Evolutionary conservation across 805 yeast genomes (phyloP), one percentile per base, ranked within the genome.

Genomic region (Candida boidinii): DNA sequence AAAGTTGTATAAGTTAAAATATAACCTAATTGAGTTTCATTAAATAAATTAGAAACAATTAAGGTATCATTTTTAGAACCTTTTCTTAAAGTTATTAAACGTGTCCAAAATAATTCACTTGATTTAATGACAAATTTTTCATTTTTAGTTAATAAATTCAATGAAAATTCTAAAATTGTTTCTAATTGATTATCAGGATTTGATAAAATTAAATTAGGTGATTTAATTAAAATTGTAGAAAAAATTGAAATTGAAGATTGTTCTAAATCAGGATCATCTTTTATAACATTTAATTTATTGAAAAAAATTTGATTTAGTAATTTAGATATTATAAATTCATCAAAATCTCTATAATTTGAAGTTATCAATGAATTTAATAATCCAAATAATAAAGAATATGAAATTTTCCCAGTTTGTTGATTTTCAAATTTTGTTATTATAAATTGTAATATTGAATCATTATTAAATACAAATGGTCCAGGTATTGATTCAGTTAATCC

Each of bases 381-480:
- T 17, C 66, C 58, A 36, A 63, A 70, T 26, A 70, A 52, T 30
- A 53, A 59, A 5, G 75, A 68, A 17, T 70, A 53, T 1, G 70
- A 51, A 37, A 58, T 39, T 32, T 43, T 20, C n/a, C 24, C 4
- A 28, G 43, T 33, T 46, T 55, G 31, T 31, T 49, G 28, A 42
- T 37, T 30, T 38, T 43, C 38, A 43, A 58, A 35, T 38, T 60
- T 73, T 39, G 46, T 45, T 14, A 38, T 38, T 20, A 62, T 62
- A 39, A 61, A 73, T 38, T 56, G 51, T 19, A 73, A 35, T 6
- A 75, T 61, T 1, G 59, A 49, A 0, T 54, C 52, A 3, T 62
- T 38, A 0, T 58, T 55, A 37, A 81, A 68, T 8, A 70, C 76
- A 52, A 81, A 83, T 0, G 92, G 84, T 0, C 87, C 87, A 14